Conservation (phyloP, 2,329 filamentous ascomycete species). For the Stachybotrys chartarum region DNA sequence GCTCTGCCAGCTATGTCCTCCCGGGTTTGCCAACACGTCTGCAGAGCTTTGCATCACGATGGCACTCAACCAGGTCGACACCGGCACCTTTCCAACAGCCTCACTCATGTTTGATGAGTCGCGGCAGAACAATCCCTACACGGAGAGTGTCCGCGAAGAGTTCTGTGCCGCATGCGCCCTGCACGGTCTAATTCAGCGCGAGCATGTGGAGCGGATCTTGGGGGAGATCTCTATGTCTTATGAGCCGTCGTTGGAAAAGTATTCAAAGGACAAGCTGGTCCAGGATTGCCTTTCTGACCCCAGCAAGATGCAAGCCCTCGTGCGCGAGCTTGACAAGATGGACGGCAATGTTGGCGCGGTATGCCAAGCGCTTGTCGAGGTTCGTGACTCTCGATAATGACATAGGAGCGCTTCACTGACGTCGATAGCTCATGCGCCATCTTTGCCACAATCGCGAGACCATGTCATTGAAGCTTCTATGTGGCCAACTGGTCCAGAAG, state of each 20-base stretch:
- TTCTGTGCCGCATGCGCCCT: constrained; percentile 89
- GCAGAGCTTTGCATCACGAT: constrained; percentile 62
- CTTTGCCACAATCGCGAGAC: constrained; percentile 70
- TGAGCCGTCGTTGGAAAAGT: constrained; percentile 65
- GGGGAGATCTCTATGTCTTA: constrained; percentile 80
- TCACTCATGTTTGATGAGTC: constrained; percentile 53
- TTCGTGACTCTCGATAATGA: constrained; percentile 21
- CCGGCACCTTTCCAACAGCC: constrained; percentile 61
- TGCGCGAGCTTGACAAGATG: constrained; percentile 80
- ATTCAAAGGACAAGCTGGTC: constrained; percentile 71
- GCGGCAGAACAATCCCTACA: constrained; percentile 50
- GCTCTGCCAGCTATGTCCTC: constrained; percentile 48
- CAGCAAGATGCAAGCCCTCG: constrained; percentile 66
- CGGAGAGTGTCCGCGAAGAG: constrained; percentile 55
- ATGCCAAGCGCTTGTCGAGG: constrained; percentile 68
- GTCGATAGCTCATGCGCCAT: constrained; percentile 54
- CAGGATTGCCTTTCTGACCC: constrained; percentile 70
- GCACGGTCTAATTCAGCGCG: constrained; percentile 74
- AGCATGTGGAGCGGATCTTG: constrained; percentile 70
- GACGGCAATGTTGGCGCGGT: constrained; percentile 88
- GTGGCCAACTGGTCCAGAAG: constrained; percentile 64
- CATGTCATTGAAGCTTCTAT: constrained; percentile 70
- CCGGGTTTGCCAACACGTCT: constrained; percentile 67
- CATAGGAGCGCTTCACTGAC: constrained; percentile 2
- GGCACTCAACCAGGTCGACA: constrained; percentile 74